These are phyloP conservation scores for Komagataella kurtzmanii DNA, from an alignment of 805 yeast species.

Conservation along the genomic window DNA sequence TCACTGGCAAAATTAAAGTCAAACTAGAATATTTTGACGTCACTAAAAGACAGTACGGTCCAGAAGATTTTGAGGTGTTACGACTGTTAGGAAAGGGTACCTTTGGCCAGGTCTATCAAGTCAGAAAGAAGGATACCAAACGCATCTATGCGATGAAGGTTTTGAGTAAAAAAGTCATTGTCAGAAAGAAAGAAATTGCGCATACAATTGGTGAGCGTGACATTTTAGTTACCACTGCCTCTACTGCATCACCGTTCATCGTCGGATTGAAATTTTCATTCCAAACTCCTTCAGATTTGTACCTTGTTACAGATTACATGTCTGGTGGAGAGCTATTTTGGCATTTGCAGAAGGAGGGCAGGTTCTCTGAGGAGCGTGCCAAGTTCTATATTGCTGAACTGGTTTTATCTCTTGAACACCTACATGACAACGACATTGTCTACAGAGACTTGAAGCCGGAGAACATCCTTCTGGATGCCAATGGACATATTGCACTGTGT, in stretches of 20 bases:
- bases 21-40: slow-evolving; percentile 60
- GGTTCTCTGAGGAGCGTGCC: slow-evolving; percentile 87
- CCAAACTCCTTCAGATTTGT: slow-evolving; percentile 88
- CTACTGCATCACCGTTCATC: slow-evolving; percentile 82
- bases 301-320: slow-evolving; percentile 94
- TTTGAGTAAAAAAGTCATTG: slow-evolving; percentile 85
- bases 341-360: slow-evolving; percentile 94
- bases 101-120: slow-evolving; percentile 96
- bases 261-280: slow-evolving; percentile 93
- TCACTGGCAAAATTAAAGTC: slow-evolving; percentile 67
- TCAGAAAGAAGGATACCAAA: slow-evolving; percentile 75
- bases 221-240: slow-evolving; percentile 84
- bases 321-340: slow-evolving; percentile 95
- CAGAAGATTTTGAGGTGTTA: slow-evolving; percentile 87
- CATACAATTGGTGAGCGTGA: slow-evolving; percentile 97
- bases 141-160: slow-evolving; percentile 97
- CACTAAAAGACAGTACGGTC: slow-evolving; percentile 72
- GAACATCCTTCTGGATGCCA: slow-evolving; percentile 87
- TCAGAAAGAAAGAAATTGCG: slow-evolving; percentile 93
- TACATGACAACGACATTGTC: slow-evolving; percentile 91
- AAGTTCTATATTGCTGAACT: slow-evolving; percentile 95
- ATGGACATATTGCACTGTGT: slow-evolving; percentile 94
- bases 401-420: slow-evolving; percentile 82
- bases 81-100: slow-evolving; percentile 92
- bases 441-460: slow-evolving; percentile 97